Evolutionary conservation across 495 filamentous ascomycete genomes (phyloP).

Genomic region (Tuber calosporum): DNA sequence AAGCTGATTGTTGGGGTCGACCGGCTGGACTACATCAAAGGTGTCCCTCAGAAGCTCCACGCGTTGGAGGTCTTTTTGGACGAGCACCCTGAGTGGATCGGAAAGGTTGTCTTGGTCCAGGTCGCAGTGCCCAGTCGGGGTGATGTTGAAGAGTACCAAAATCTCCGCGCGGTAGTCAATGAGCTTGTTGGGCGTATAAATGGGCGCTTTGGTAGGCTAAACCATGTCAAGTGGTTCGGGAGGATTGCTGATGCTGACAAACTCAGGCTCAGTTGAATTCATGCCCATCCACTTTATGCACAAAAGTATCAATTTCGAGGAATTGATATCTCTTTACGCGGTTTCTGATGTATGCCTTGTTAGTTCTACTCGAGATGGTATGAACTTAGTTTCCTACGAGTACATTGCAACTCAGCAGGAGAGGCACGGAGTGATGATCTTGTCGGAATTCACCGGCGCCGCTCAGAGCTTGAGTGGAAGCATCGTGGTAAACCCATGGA

Average conservation of each 20-base stretch:
- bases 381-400: conserved; percentile 95
- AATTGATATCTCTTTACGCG: conserved; percentile 86
- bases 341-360: conserved; percentile 85
- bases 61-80: conserved; percentile 84
- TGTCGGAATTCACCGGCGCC: conserved; percentile 88
- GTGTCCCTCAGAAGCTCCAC: conserved; percentile 88
- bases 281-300: conserved; percentile 94
- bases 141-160: conserved; percentile 95
- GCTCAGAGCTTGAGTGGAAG: conserved; percentile 80
- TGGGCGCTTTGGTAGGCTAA: conserved; percentile 64
- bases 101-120: conserved; percentile 85
- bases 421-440: conserved; percentile 77
- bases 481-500: conserved; percentile 86
- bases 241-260: conserved; percentile 6
- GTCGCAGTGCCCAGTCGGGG: conserved; percentile 86
- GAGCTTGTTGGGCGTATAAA: conserved; percentile 88
- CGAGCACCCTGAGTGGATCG: conserved; percentile 84
- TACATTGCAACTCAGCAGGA: conserved; percentile 85
- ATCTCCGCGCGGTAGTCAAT: conserved; percentile 79
- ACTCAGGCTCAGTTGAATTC: conserved; percentile 71
- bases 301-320: conserved; percentile 66
- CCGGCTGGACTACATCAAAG: conserved; percentile 91
- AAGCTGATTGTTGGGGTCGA: conserved; percentile 92
- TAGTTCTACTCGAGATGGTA: conserved; percentile 85
- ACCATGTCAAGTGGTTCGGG: not conserved